These are phyloP conservation scores for Dacryopinax primogenitus DNA, from an alignment of 768 basidiomycete species.

Conservation along the genomic window DNA sequence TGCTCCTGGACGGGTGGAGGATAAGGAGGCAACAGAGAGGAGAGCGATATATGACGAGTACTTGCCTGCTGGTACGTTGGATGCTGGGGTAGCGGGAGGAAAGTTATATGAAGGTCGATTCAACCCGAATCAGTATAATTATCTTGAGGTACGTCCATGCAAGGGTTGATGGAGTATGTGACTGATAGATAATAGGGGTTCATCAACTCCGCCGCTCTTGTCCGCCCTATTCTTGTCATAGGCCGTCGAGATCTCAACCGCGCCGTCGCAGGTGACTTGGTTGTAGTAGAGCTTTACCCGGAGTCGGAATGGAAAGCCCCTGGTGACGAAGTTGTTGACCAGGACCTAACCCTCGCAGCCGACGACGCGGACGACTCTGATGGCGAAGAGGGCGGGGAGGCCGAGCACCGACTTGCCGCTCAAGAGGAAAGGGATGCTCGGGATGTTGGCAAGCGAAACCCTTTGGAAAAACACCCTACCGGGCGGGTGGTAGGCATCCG, in stretches of 20 bases:
- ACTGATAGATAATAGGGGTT: conserved; percentile 43
- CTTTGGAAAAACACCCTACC: conserved; percentile 52
- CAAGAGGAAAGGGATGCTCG: conserved; percentile 39
- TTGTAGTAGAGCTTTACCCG: conserved; percentile 76
- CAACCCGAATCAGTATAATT: conserved; percentile 91
- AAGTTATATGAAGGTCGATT: conserved; percentile 85
- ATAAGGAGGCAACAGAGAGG: conserved; percentile 35
- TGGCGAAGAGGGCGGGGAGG: conserved; percentile 26
- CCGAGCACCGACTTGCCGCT: conserved; percentile 22
- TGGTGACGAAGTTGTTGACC: conserved; percentile 84
- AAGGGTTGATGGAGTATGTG: neutral
- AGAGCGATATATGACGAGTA: conserved; percentile 76
- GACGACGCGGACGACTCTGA: conserved; percentile 72
- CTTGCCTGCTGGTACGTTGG: conserved; percentile 51
- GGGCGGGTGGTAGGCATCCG: conserved; percentile 83
- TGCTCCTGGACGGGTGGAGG: conserved; percentile 37
- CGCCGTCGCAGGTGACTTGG: conserved; percentile 83
- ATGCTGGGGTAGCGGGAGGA: conserved; percentile 75
- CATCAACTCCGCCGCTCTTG: conserved; percentile 58
- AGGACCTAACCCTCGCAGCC: conserved; percentile 72
- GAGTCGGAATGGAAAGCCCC: conserved; percentile 87
- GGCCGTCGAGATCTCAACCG: conserved; percentile 94
- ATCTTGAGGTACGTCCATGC: conserved; percentile 55
- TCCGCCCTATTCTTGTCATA: conserved; percentile 67
- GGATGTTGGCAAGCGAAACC: conserved; percentile 30